Percentiles rank a stretch among this genome's conserved stretches.
phyloP scores from a whole-genome alignment of 129 eudicot species.

The Flaveria robusta region DNA sequence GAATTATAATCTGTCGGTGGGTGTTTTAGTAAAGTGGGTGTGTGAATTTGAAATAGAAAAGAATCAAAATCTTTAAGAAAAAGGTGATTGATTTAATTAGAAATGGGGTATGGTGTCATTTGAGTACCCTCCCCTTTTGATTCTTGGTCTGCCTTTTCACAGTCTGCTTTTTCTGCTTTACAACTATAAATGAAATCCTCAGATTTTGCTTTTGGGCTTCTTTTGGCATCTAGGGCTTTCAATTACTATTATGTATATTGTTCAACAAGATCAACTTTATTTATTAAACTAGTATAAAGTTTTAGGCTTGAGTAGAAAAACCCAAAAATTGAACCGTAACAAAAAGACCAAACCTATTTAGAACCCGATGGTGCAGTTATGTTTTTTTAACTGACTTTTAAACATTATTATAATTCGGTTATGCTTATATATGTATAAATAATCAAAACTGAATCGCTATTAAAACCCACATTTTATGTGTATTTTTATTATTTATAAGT shows the following conservation, averaged over 20 bases:
- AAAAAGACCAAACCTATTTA: background rate
- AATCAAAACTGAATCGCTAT: too few species aligned
- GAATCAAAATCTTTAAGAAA: conserved; percentile 27
- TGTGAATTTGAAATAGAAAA: conserved; percentile 37
- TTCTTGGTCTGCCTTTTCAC: conserved; percentile 41
- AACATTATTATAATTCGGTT: background rate
- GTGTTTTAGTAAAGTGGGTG: conserved; percentile 26
- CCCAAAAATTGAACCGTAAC: background rate
- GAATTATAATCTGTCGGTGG: conserved; percentile 31
- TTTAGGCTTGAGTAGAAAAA: background rate
- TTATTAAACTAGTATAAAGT: background rate
- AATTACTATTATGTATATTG: conserved; percentile 20
- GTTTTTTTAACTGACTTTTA: background rate
- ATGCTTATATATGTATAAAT: background rate
- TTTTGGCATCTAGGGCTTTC: conserved; percentile 33
- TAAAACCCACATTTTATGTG: too few species aligned
- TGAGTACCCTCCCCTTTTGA: conserved; percentile 28
- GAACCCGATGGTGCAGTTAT: background rate
- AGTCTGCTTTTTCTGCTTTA: conserved; percentile 36
- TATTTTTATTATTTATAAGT: too few species aligned
- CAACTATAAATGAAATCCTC: conserved; percentile 37
- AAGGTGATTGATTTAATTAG: conserved; percentile 27
- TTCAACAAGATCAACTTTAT: conserved; percentile 20
- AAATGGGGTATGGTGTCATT: conserved; percentile 30
- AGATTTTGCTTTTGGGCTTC: conserved; percentile 31